Conservation (phyloP, 805 yeast species). For the Yamadazyma ubonensis region DNA sequence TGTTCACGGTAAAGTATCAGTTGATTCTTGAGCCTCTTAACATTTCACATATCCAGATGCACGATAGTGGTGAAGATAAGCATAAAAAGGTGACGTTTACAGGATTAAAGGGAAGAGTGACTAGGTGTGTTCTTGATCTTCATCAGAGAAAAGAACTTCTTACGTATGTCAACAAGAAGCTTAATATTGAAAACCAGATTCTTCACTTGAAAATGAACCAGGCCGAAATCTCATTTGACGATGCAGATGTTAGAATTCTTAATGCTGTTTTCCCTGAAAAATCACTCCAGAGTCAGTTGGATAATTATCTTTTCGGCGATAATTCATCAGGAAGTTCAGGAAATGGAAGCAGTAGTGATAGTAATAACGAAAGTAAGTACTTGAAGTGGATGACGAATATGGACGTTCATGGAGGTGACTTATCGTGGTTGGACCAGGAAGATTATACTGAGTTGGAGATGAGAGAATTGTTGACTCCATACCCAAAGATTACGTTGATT, state of each 20-base stretch:
- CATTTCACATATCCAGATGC: constrained; percentile 36
- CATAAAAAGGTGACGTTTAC: constrained; percentile 32
- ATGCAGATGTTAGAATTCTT: constrained; percentile 67
- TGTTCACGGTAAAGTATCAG: constrained; percentile 42
- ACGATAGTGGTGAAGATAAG: constrained; percentile 22
- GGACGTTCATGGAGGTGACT: constrained; percentile 29
- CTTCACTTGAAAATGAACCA: constrained; percentile 59
- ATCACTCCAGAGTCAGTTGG: constrained; percentile 29
- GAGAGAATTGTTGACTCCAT: constrained; percentile 36
- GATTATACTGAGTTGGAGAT: constrained; percentile 74
- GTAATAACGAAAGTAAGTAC: constrained; percentile 7
- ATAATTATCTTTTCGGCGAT: constrained; percentile 8
- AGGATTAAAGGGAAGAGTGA: constrained; percentile 38
- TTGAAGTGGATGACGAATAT: constrained; percentile 23
- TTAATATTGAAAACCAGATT: constrained; percentile 34
- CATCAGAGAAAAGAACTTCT: constrained; percentile 40
- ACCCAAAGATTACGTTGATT: constrained; percentile 44
- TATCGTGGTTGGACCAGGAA: constrained; percentile 68
- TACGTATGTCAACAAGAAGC: constrained; percentile 37
- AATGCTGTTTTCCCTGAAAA: constrained; percentile 62
- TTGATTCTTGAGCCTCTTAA: constrained; percentile 40
- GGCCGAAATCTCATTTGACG: constrained; percentile 68
- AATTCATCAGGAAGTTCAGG: constrained; percentile 13
- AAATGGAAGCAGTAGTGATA: constrained; percentile 2
- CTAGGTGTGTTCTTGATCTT: constrained; percentile 35